Evolutionary conservation across 768 basidiomycete genomes (phyloP), one percentile per base, ranked within the genome.

Genomic region (Stropharia rugosoannulata): DNA sequence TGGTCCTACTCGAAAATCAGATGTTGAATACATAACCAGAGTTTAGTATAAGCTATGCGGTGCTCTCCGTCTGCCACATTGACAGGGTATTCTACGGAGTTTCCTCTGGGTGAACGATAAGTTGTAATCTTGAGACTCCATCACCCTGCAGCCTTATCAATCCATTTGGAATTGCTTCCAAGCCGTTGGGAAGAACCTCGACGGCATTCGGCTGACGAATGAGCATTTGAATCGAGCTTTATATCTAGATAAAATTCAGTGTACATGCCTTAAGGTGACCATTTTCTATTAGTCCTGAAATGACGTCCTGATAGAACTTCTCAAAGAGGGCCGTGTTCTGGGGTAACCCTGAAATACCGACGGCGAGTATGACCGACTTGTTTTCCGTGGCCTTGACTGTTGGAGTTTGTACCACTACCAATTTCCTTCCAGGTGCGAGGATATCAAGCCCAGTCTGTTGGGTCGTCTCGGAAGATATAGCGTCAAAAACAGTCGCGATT

Each of bases 291-390:
- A 54, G 48, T 8, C 22, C 44, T 9, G 27, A 47, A 2, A 43
- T 25, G 18, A 47, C n/a, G n/a, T 48, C 53, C 36, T 54, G 53
- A 13, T 54, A 54, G 46, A 54, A 47, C 36, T 46, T 11, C 10
- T 35, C 37, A 19, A 48, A 22, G 2, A 54, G 25, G 7, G 18
- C 37, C 15, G 48, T 22, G 15, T 54, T 54, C 11, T 40, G 35
- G 7, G 53, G 53, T 25, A 37, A 15, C 15, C 42, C 46, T 9
- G 39, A n/a, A 12, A 44, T 37, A n/a, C 53, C 53, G 9, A 29
- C 38, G 7, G 48, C 44, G 13, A 12, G 29, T 18, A 54, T 25
- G 10, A 54, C 37, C 5, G 18, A 36, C 36, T 38, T 38, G 11
- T 16, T 46, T 18, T 48, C 37, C 27, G 44, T 54, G 19, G 36